These are phyloP conservation scores for Xylaria sp. DNA, from an alignment of 2,329 filamentous ascomycete species.

Conservation along the genomic window DNA sequence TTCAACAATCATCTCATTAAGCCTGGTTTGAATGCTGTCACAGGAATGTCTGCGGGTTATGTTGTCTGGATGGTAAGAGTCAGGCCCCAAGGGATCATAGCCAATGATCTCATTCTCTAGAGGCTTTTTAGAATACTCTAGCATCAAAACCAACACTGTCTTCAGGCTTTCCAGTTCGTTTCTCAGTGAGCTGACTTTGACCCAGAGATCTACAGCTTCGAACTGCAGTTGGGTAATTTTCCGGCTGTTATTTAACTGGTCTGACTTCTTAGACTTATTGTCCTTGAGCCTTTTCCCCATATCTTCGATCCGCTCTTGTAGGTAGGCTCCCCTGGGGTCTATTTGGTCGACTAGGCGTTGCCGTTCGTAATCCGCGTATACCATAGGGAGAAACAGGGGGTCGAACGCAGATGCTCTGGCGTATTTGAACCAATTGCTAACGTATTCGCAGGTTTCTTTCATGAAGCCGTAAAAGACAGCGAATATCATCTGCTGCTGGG, in stretches of 20 bases:
- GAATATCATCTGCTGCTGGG: slow-evolving; percentile 18
- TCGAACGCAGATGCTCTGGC: slow-evolving; percentile 20
- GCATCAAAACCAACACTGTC: slow-evolving; percentile 20
- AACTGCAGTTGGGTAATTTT: slow-evolving; percentile 26
- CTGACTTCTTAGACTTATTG: not conserved
- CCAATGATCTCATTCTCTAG: not conserved
- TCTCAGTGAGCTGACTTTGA: slow-evolving; percentile 26
- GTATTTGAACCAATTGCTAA: not conserved
- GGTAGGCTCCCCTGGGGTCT: slow-evolving; percentile 3
- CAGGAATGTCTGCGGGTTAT: not conserved
- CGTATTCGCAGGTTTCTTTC: not conserved
- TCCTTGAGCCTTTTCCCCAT: slow-evolving; percentile 24
- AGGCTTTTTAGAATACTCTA: not conserved
- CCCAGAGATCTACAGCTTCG: slow-evolving; percentile 26
- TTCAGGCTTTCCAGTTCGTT: slow-evolving; percentile 29
- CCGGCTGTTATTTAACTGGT: not conserved
- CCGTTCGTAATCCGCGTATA: slow-evolving; percentile 31
- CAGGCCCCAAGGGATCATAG: not conserved
- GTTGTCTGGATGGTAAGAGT: not conserved
- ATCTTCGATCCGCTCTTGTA: slow-evolving; percentile 25
- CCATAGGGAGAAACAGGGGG: slow-evolving; percentile 31
- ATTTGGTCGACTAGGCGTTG: slow-evolving; percentile 21
- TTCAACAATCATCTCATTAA: slow-evolving; percentile 31
- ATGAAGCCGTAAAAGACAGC: slow-evolving; percentile 34
- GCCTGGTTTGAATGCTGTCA: slow-evolving; percentile 16